phyloP scores from a whole-genome alignment of 208 protist species.

The Trichomonas tenax region DNA sequence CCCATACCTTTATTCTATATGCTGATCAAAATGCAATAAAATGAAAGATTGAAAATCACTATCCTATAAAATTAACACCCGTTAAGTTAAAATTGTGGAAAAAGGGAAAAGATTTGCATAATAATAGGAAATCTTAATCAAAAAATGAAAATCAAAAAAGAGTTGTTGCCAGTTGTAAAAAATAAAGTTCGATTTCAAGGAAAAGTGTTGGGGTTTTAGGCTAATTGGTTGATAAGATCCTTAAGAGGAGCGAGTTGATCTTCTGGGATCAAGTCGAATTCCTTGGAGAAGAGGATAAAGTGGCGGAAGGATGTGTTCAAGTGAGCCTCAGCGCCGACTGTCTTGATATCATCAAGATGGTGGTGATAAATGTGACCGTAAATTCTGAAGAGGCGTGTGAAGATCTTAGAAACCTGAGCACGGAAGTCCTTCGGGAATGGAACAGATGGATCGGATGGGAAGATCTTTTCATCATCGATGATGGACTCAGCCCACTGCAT shows the following conservation, averaged over 20 bases:
- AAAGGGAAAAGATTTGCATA: no score
- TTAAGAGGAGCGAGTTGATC: neutral
- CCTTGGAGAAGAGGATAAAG: neutral
- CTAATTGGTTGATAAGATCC: neutral
- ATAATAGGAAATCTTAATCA: no score
- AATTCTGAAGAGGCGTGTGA: slow-evolving; percentile 88
- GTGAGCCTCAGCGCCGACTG: slow-evolving; percentile 81
- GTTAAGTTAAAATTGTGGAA: no score
- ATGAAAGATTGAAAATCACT: no score
- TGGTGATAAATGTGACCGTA: slow-evolving; percentile 95
- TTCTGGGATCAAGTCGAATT: slow-evolving; percentile 11
- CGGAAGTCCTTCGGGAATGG: slow-evolving; percentile 57
- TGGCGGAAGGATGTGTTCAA: slow-evolving; percentile 24
- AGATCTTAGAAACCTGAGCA: slow-evolving; percentile 73
- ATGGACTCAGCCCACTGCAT: neutral
- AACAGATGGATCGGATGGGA: slow-evolving; percentile 18
- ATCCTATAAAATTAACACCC: no score
- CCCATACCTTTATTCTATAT: no score
- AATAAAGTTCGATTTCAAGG: no score
- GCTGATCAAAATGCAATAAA: no score
- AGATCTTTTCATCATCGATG: neutral
- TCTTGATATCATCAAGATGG: slow-evolving; percentile 80
- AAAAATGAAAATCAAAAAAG: no score
- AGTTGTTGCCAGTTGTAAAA: no score
- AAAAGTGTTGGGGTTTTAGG: neutral